Conservation (phyloP, 1,284 basidiomycete genomes). For the Coriolopsis trogii region DNA sequence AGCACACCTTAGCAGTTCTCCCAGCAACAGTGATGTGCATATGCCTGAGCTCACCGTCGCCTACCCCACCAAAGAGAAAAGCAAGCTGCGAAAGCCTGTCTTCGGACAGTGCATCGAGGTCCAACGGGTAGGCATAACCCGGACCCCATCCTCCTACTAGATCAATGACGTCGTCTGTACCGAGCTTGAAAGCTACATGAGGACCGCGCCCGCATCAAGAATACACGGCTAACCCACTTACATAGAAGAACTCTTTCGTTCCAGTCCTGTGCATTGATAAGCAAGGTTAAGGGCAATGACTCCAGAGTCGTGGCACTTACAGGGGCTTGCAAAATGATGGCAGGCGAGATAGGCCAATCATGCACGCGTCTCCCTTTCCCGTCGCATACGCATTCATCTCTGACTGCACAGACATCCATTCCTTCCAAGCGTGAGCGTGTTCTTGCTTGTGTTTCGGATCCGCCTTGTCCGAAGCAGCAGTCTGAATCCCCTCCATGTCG, state of each 20-base stretch:
- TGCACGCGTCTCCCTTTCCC: conserved; percentile 3
- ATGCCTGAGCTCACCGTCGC: conserved; percentile 21
- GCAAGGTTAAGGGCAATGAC: background rate
- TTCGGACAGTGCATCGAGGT: conserved; percentile 4
- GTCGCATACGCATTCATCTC: background rate
- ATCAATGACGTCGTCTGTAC: conserved; percentile 18
- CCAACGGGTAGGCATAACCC: conserved; percentile 4
- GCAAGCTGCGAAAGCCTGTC: conserved; percentile 10
- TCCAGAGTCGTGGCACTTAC: conserved; percentile 12
- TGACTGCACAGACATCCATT: conserved; percentile 6
- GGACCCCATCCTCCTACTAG: conserved; percentile 17
- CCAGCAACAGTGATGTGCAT: background rate
- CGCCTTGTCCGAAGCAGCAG: background rate
- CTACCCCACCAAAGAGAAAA: conserved; percentile 25
- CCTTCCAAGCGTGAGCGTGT: background rate
- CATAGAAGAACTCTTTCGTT: conserved; percentile 5
- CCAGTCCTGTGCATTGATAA: background rate
- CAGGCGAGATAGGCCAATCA: conserved; percentile 8
- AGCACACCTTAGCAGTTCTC: background rate
- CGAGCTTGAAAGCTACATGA: conserved; percentile 5
- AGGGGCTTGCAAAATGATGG: conserved; percentile 5
- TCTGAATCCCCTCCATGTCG: background rate
- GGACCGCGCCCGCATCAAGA: background rate
- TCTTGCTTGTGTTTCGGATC: background rate
- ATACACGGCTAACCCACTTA: background rate